Evolutionary conservation across 495 filamentous ascomycete genomes (phyloP), one percentile per base, ranked within the genome.

Genomic region (Tuber indicum): DNA sequence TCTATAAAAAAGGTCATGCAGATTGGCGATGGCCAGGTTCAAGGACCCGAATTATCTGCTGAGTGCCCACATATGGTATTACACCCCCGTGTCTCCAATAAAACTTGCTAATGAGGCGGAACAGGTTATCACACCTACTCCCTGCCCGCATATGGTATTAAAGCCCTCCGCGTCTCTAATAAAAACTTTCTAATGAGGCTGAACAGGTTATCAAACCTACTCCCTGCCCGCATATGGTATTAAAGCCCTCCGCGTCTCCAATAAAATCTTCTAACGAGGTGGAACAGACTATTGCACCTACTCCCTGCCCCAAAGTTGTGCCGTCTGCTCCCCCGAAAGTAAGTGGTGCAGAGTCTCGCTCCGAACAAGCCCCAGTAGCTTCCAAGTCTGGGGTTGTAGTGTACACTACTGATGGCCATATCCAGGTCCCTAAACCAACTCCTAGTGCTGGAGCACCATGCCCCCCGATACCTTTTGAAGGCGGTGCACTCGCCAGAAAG

Each of bases 401-500:
- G 14, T 14, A 17, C 26, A 66, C 12, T 36, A 4, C 26, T 36
- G 14, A 66, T 32, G 14, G 14, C 10, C 12, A 36, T 26, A 66
- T 66, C 16, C 26, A 66, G 26, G 3, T 66, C 12, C 58, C 0
- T 66, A 17, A 7, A 16, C 58, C 58, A 66, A 7, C 58, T 32
- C 26, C 26, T n/a, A 23, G 36, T 4, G 17, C 14, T 39, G 21
- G 0, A 62, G 26, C 58, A 17, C n/a, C 58, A 36, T 5, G 3
- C 10, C 44, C 41, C n/a, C 81, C 70, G 58, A 46, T 75, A 17
- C 23, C 70, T 17, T 82, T 82, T 62, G 80, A 82, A 76, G 81
- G 81, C 12, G 71, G 71, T 9, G 75, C 79, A 26, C 58, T 36
- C n/a, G 69, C 80, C 7, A 70, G 45, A 26, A 77, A 26, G 74